Evolutionary conservation across 1,139 yeast species (phyloP), one percentile per base, ranked within the genome.

Genomic region (Blastobotrys ciferrii): DNA sequence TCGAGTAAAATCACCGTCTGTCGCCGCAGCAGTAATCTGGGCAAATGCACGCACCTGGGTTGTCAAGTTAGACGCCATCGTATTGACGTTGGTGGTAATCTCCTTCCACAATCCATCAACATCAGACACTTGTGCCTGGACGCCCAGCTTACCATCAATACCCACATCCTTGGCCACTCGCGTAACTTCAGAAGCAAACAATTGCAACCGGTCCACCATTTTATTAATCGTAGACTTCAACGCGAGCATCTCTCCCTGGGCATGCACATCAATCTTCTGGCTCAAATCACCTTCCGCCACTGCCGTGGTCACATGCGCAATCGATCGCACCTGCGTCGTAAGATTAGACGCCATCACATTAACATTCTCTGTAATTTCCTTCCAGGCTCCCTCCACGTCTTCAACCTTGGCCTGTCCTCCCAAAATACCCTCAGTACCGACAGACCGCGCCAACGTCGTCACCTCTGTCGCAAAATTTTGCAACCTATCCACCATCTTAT

Each of bases 341-440:
- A 87, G 74, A 66, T 87, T 87, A 4, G 88, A 82, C 2, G 96
- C 96, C 96, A 87, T 87, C 41, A 85, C 79, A 63, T 87, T 87
- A 54, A 87, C 95, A 60, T 87, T 87, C 65, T 86, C 94, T 0
- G 95, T 87, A 40, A 87, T 87, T 39, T 89, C 95, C 61, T 86
- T 87, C 95, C 95, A 87, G 7, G 94, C 91, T 45, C 96, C 96
- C 68, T 87, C 95, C 25, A 87, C 95, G 66, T 87, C 95, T 59
- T 86, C 89, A 14, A 87, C 95, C 64, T 86, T 86, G 2, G 95
- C 95, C 66, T 87, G 95, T 18, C 95, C 95, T 44, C 96, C 96
- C 54, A 87, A 71, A 52, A 86, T 84, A 69, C 96, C 96, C 58
- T 86, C 81, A 2, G 95, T 87, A 60, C 96, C 96, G 55, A 87